Conservation (phyloP, 2,329 filamentous ascomycete genomes). For the Ascochyta clinopodiicola region DNA sequence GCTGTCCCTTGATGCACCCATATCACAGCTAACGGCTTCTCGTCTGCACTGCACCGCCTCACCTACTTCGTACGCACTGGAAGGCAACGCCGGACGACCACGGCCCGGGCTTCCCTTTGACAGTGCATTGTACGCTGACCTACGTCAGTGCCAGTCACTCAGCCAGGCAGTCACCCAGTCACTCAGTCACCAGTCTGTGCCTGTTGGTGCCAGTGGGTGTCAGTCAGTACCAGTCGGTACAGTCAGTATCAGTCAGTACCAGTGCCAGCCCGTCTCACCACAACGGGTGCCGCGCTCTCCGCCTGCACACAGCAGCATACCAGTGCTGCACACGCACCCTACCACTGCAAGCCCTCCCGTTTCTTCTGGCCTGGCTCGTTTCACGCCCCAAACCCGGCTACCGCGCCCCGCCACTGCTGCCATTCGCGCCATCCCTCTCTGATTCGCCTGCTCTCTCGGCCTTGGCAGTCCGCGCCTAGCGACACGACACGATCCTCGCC, state of each 20-base stretch:
- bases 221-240: background rate
- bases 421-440: slow-evolving; percentile 26
- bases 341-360: slow-evolving; percentile 4
- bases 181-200: no score
- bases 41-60: background rate
- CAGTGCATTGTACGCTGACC: slow-evolving; percentile 8
- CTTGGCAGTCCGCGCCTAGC: slow-evolving; percentile 32
- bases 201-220: background rate
- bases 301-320: slow-evolving; percentile 19
- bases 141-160: slow-evolving; percentile 27
- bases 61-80: background rate
- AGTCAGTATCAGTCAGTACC: no score
- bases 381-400: slow-evolving; percentile 18
- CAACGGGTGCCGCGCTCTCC: slow-evolving; percentile 24
- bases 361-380: slow-evolving; percentile 26
- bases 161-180: no score
- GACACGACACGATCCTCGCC: slow-evolving; percentile 26
- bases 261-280: slow-evolving; percentile 22
- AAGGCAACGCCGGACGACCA: slow-evolving; percentile 7
- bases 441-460: slow-evolving; percentile 34
- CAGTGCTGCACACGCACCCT: background rate
- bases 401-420: slow-evolving; percentile 24
- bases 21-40: background rate
- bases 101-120: slow-evolving; percentile 26
- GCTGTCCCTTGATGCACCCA: slow-evolving; percentile 8